Percentiles rank a stretch among this genome's conserved stretches.
phyloP scores from a whole-genome alignment of 805 yeast species.

The Zygosaccharomyces siamensis region DNA sequence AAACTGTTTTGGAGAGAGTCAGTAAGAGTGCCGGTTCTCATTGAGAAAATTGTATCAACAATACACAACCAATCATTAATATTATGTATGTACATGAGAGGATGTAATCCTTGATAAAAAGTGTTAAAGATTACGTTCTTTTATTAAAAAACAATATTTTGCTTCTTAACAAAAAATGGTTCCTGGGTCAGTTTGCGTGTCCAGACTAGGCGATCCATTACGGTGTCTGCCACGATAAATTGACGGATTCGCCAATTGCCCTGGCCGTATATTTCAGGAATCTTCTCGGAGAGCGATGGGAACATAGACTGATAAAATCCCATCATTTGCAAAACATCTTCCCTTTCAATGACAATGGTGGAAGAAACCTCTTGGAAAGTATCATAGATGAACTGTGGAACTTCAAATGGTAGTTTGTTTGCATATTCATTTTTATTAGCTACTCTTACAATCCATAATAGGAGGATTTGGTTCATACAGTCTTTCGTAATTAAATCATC shows the following conservation, averaged over 20 bases:
- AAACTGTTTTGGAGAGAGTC: slow-evolving; percentile 84
- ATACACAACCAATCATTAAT: not conserved
- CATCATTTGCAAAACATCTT: slow-evolving; percentile 52
- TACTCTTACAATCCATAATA: slow-evolving; percentile 60
- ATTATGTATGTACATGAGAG: slow-evolving; percentile 2
- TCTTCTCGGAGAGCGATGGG: slow-evolving; percentile 42
- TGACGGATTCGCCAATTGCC: slow-evolving; percentile 43
- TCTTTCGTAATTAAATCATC: slow-evolving; percentile 47
- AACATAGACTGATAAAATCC: slow-evolving; percentile 51
- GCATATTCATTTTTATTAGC: slow-evolving; percentile 41
- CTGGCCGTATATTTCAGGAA: slow-evolving; percentile 53
- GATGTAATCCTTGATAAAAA: not conserved
- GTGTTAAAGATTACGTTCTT: not conserved
- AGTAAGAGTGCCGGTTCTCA: slow-evolving; percentile 73
- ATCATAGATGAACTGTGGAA: slow-evolving; percentile 50
- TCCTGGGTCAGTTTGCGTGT: slow-evolving; percentile 36
- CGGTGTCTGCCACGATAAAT: slow-evolving; percentile 44
- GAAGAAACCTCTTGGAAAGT: slow-evolving; percentile 37
- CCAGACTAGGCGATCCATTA: slow-evolving; percentile 50
- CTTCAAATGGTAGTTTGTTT: slow-evolving; percentile 23
- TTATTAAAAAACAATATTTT: slow-evolving; percentile 3
- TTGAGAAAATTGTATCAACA: slow-evolving; percentile 25
- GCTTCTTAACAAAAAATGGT: slow-evolving; percentile 32
- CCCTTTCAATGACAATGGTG: slow-evolving; percentile 42
- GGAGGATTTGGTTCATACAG: slow-evolving; percentile 53